Percentiles rank a stretch among this genome's conserved stretches.
phyloP scores from a whole-genome alignment of 352 stramenopile species.

The Phytophthora rubi region DNA sequence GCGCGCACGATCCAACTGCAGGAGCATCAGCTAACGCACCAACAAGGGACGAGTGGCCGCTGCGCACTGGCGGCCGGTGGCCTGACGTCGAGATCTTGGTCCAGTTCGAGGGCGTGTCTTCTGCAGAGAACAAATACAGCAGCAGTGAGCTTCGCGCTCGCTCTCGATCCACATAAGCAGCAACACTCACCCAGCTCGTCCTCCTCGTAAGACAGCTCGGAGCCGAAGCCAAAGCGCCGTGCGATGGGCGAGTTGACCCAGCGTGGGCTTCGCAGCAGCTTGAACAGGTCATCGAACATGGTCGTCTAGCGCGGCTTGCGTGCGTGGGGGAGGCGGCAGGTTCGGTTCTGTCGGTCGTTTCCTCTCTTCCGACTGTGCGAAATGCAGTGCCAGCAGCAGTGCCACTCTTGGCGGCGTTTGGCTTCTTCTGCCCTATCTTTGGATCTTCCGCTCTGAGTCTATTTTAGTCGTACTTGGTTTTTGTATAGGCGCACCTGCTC shows the following conservation, averaged over 20 bases:
- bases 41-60: conserved; percentile 81
- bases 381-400: conserved; percentile 3
- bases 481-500: not conserved
- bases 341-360: conserved; percentile 40
- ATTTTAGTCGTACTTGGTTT: conserved; percentile 1
- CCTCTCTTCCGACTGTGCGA: conserved; percentile 10
- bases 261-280: conserved; percentile 82
- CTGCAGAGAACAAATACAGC: conserved; percentile 25
- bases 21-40: conserved; percentile 41
- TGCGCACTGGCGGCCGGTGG: conserved; percentile 72
- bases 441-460: conserved; percentile 28
- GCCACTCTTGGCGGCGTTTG: conserved; percentile 19
- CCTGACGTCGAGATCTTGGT: conserved; percentile 76
- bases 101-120: conserved; percentile 70
- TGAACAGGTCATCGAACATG: conserved; percentile 80
- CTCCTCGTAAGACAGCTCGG: conserved; percentile 69
- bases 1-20: not conserved
- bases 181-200: conserved; percentile 50
- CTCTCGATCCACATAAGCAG: not conserved
- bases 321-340: conserved; percentile 10
- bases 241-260: conserved; percentile 82
- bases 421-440: conserved; percentile 31
- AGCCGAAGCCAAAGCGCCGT: conserved; percentile 69
- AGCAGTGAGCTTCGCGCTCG: not conserved
- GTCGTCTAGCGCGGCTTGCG: conserved; percentile 4